Evolutionary conservation across 78 protist genomes (phyloP).

Genomic region (Creolimax fragrantissima): DNA sequence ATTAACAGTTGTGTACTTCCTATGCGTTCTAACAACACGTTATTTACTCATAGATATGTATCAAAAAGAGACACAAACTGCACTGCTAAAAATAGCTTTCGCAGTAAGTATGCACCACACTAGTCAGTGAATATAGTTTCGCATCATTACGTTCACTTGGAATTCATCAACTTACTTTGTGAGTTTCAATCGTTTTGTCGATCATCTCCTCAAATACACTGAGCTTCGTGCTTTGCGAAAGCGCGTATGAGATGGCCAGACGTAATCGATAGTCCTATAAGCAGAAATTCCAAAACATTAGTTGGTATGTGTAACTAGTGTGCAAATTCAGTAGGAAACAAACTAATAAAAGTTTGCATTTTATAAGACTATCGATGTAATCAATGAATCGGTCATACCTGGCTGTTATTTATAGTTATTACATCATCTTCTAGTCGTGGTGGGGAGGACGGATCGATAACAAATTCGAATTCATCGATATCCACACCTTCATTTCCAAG

Average conservation of each 20-base stretch:
- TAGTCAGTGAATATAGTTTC: too few relatives aligned
- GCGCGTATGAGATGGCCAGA: slow-evolving; percentile 7
- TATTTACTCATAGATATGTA: too few relatives aligned
- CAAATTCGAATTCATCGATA: slow-evolving; percentile 23
- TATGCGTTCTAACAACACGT: too few relatives aligned
- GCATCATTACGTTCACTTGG: too few relatives aligned
- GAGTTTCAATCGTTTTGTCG: not conserved
- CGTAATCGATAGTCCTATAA: slow-evolving; percentile 5
- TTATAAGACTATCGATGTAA: too few relatives aligned
- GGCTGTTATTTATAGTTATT: slow-evolving; percentile 8
- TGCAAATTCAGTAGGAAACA: not conserved
- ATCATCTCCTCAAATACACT: slow-evolving; percentile 24
- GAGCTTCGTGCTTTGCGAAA: slow-evolving; percentile 10
- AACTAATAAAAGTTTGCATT: not conserved
- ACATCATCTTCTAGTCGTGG: slow-evolving; percentile 13
- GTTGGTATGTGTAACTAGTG: not conserved
- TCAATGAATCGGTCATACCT: too few relatives aligned
- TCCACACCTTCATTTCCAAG: slow-evolving; percentile 6
- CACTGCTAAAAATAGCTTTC: too few relatives aligned
- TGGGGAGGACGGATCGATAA: not conserved
- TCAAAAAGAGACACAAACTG: too few relatives aligned
- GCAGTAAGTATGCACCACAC: too few relatives aligned
- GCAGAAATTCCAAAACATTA: not conserved
- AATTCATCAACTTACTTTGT: not conserved
- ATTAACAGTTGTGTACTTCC: too few relatives aligned